A percentile compares a stretch with the other conserved stretches of the same genome.
phyloP scores from a whole-genome alignment of 176 grass and related monocot genomes.

The Microstegium vimineum region DNA sequence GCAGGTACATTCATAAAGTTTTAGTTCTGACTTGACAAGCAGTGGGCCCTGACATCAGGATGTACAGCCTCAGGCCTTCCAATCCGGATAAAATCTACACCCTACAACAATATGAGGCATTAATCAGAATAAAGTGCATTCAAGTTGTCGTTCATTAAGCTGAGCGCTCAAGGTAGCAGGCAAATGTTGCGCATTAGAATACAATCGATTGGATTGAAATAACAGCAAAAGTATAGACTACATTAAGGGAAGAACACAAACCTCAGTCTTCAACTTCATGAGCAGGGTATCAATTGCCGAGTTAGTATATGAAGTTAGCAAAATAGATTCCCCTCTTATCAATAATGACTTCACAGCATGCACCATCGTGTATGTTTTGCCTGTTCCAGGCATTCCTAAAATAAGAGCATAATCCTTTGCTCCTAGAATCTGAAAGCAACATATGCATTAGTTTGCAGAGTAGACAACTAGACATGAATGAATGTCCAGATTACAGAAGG shows the following conservation, averaged over 20 bases:
- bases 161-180: background rate
- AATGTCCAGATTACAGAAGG: conserved; percentile 8
- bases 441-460: conserved; percentile 15
- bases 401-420: conserved; percentile 99
- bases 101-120: conserved; percentile 35
- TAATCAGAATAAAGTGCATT: conserved; percentile 28
- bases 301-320: conserved; percentile 98
- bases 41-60: conserved; percentile 63
- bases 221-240: background rate
- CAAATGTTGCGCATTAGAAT: background rate
- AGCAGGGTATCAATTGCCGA: conserved; percentile 97
- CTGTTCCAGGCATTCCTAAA: conserved; percentile 98
- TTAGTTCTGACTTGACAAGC: conserved; percentile 63
- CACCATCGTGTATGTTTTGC: conserved; percentile 98
- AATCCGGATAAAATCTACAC: conserved; percentile 93
- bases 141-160: background rate
- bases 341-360: conserved; percentile 95
- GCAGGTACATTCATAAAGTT: conserved; percentile 20
- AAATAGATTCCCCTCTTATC: conserved; percentile 85
- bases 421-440: conserved; percentile 76
- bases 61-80: conserved; percentile 89
- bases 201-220: background rate
- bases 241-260: conserved; percentile 26
- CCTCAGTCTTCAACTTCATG: conserved; percentile 87
- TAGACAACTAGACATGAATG: background rate